phyloP scores from a whole-genome alignment of 164 flowering plant genomes.

The Kalanchoe fedtschenkoi region DNA sequence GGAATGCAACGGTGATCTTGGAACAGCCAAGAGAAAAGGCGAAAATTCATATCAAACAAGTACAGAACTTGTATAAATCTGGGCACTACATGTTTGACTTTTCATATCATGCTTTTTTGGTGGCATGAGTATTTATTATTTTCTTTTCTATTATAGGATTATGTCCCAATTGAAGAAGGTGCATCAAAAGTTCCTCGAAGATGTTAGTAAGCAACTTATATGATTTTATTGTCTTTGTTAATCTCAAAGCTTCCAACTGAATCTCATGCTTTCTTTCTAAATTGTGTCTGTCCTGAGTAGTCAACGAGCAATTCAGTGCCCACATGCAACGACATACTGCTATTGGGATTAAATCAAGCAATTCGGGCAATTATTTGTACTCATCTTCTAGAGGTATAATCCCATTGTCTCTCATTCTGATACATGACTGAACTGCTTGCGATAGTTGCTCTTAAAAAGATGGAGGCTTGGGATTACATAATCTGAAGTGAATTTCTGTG shows the following conservation, averaged over 20 bases:
- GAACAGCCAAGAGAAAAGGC: slow-evolving; percentile 48
- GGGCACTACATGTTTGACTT: not conserved
- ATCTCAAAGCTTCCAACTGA: not conserved
- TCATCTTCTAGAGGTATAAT: not conserved
- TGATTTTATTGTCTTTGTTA: not conserved
- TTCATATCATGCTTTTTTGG: not conserved
- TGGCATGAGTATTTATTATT: not conserved
- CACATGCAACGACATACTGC: not conserved
- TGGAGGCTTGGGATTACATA: too few species aligned
- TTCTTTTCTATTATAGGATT: not conserved
- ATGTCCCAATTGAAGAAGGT: not conserved
- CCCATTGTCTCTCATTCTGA: slow-evolving; percentile 40
- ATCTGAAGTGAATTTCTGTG: too few species aligned
- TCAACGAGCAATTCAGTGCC: not conserved
- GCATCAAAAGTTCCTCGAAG: not conserved
- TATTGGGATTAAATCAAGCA: not conserved
- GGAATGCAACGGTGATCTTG: slow-evolving; percentile 51
- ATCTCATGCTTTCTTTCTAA: not conserved
- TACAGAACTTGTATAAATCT: slow-evolving; percentile 14
- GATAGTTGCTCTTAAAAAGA: too few species aligned
- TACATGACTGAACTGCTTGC: too few species aligned
- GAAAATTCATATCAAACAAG: slow-evolving; percentile 35
- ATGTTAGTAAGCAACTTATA: not conserved
- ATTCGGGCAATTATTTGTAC: not conserved
- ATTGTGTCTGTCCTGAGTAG: not conserved